Evolutionary conservation across 1,284 basidiomycete species (phyloP).

Genomic region (Melampsora larici-populina): DNA sequence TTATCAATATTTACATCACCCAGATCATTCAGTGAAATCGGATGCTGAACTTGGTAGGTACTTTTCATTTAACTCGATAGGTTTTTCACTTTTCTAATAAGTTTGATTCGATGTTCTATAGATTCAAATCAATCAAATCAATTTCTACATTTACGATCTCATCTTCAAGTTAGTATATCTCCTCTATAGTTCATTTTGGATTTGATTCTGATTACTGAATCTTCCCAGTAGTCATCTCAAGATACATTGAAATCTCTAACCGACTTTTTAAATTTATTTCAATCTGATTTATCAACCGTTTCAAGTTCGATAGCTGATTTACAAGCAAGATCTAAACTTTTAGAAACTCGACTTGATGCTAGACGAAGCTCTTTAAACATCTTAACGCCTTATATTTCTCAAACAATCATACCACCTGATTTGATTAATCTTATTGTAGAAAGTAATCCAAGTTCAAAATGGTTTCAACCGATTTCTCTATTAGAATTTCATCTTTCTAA

Average conservation of each 20-base stretch:
- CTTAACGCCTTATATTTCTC: not conserved
- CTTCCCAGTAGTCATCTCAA: constrained; percentile 13
- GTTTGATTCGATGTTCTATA: not conserved
- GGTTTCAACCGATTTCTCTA: constrained; percentile 11
- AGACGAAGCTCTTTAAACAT: constrained; percentile 63
- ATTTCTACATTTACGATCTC: constrained; percentile 13
- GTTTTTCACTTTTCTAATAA: not conserved
- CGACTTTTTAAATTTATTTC: constrained; percentile 66
- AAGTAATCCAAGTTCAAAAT: constrained; percentile 8
- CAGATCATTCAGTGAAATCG: too few relatives aligned
- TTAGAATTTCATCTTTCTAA: constrained; percentile 37
- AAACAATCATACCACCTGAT: not conserved
- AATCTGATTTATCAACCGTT: constrained; percentile 84
- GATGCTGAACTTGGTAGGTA: too few relatives aligned
- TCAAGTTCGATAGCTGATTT: constrained; percentile 93
- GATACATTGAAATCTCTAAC: constrained; percentile 14
- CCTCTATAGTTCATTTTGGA: not conserved
- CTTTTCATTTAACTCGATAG: too few relatives aligned
- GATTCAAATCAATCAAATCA: not conserved
- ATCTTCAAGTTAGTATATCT: constrained; percentile 24
- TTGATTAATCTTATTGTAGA: constrained; percentile 22
- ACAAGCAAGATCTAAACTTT: constrained; percentile 80
- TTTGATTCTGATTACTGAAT: not conserved
- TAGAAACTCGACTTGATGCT: constrained; percentile 78
- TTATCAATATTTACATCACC: too few relatives aligned